phyloP scores from a whole-genome alignment of 768 basidiomycete species.

The Sporobolomyces phaffii region DNA sequence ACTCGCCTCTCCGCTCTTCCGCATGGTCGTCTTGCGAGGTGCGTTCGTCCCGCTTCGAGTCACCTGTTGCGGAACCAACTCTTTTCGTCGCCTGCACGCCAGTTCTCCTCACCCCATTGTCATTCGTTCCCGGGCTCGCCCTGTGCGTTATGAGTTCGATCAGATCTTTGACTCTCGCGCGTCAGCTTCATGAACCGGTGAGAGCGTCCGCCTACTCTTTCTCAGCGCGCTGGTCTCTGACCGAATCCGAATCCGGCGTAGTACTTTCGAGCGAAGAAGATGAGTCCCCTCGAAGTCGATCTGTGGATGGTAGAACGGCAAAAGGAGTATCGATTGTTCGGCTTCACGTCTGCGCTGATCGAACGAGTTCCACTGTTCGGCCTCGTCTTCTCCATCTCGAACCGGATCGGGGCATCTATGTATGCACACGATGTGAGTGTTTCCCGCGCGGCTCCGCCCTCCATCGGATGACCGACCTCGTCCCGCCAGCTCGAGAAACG shows the following conservation, averaged over 20 bases:
- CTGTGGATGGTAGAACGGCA: constrained; percentile 42
- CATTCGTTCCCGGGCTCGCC: constrained; percentile 39
- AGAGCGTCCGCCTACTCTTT: background rate
- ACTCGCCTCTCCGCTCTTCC: constrained; percentile 28
- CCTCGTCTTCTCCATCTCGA: constrained; percentile 48
- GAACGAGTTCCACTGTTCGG: constrained; percentile 50
- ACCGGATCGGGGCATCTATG: constrained; percentile 45
- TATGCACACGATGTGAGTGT: constrained; percentile 33
- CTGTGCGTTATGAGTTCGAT: constrained; percentile 36
- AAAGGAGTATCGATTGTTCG: constrained; percentile 45
- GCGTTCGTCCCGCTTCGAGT: background rate
- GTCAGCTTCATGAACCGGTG: constrained; percentile 45
- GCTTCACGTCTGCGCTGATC: constrained; percentile 47
- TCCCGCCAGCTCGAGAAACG: constrained; percentile 43
- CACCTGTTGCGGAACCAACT: background rate
- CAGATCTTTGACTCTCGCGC: constrained; percentile 45
- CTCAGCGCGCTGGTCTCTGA: no score
- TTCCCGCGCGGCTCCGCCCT: background rate
- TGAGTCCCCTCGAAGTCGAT: constrained; percentile 42
- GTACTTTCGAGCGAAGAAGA: constrained; percentile 48
- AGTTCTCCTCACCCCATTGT: constrained; percentile 42
- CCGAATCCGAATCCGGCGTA: background rate
- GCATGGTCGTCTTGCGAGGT: constrained; percentile 37
- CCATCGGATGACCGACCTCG: background rate
- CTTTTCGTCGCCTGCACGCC: background rate